phyloP scores from a whole-genome alignment of 495 filamentous ascomycete species.

The Neurospora africana region DNA sequence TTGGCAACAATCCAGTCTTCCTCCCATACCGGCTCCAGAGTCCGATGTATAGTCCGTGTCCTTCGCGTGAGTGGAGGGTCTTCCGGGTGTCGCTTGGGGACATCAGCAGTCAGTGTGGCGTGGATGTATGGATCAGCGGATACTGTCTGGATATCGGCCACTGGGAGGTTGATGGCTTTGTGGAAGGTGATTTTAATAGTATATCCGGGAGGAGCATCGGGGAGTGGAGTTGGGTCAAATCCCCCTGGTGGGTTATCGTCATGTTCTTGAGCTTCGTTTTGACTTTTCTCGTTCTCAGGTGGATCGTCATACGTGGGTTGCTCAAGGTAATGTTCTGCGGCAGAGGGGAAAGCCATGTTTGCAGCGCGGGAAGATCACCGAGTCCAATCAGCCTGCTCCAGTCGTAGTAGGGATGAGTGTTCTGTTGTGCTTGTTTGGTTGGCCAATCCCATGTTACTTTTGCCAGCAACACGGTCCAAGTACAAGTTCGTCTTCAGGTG shows the following conservation, averaged over 20 bases:
- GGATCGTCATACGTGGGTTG: background rate
- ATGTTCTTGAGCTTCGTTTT: constrained; percentile 46
- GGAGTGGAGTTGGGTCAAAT: constrained; percentile 67
- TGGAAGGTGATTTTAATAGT: constrained; percentile 81
- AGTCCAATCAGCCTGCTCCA: background rate
- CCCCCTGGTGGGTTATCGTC: constrained; percentile 60
- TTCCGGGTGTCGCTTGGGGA: constrained; percentile 69
- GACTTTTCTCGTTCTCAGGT: background rate
- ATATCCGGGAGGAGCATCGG: constrained; percentile 61
- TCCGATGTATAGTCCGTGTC: constrained; percentile 62
- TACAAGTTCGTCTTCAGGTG: background rate
- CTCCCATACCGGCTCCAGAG: constrained; percentile 69
- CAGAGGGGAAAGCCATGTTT: background rate
- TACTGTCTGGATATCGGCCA: constrained; percentile 64
- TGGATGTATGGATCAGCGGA: constrained; percentile 78
- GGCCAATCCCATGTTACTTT: background rate
- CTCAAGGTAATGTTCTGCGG: background rate
- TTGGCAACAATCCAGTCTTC: constrained; percentile 81
- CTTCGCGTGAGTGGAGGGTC: constrained; percentile 61
- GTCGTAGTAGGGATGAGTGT: background rate
- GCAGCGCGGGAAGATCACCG: background rate
- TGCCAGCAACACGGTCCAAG: background rate
- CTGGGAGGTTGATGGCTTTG: constrained; percentile 65
- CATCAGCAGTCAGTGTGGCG: constrained; percentile 51
- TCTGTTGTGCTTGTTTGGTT: background rate